Base-by-base conservation (phyloP, 768 basidiomycete genomes). In the Tephrocybe sp. region DNA sequence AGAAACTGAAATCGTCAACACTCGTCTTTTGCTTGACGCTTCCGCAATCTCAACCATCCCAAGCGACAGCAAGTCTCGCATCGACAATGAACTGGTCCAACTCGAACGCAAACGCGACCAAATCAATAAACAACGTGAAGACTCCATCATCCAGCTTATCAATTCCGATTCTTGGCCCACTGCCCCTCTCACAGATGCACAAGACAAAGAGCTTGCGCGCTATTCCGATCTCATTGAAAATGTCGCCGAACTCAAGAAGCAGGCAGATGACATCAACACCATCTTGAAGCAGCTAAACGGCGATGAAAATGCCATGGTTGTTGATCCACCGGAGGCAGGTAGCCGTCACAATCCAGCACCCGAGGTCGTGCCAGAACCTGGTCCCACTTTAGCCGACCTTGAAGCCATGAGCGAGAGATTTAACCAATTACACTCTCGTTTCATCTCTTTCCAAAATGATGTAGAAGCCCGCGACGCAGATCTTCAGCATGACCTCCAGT, bases 161-260 rank as follows among this genome's bases (percentile, higher is more conserved):
- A 61, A 63, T 10, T 43, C 58, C n/a, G 56, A 66, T 13, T 63
- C 53, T 45, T 69, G 70, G 69, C 68, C 68, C 1, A 59, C 63
- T 6, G 39, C 47, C 13, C 61, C 62, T 14, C 45, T 51, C 14
- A 50, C 55, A 16, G 64, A 65, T 12, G 41, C 49, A 2, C 43
- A 62, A 11, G 60, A 56, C 17, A 53, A 42, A 12, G 65, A 60
- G 19, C 54, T 53, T 2, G 53, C 48, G 7, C 60, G 58, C 38
- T 53, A 60, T 22, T 45, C 55, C 13, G 60, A 65, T 14, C 51
- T 68, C 34, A 26, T 61, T 7, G 54, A 57, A 36, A 60, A 55
- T 22, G 51, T 60, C 13, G 45, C 48, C 31, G 52, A 62, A 16
- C 57, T 70, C 44, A 57, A 57, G 34, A 55, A 54, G 13, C 59